Percentiles rank a stretch among this genome's conserved stretches.
phyloP scores from a whole-genome alignment of 139 green algal genomes.

The Chara braunii region DNA sequence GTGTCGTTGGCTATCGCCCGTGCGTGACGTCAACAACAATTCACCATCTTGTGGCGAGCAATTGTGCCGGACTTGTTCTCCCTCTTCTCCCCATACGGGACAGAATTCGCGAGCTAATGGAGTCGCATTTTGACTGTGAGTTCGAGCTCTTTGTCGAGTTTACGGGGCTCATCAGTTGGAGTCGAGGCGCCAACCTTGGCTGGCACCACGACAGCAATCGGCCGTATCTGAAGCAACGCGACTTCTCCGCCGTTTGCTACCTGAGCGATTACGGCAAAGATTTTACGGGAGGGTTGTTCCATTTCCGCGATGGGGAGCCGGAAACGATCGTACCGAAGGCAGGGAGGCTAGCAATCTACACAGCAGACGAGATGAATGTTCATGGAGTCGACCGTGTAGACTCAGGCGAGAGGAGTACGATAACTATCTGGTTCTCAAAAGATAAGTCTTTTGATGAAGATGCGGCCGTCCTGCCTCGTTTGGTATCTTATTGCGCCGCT shows the following conservation, averaged over 20 bases:
- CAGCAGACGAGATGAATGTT: conserved; percentile 15
- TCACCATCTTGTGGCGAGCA: conserved; percentile 26
- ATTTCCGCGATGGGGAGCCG: conserved; percentile 20
- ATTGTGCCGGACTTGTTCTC: conserved; percentile 18
- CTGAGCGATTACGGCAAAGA: conserved; percentile 23
- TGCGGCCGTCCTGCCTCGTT: neutral
- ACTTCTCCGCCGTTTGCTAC: conserved; percentile 36
- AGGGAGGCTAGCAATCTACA: conserved; percentile 21
- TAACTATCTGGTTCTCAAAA: conserved; percentile 18
- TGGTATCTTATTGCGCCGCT: neutral
- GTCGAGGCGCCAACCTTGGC: conserved; percentile 18
- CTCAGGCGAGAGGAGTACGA: conserved; percentile 11
- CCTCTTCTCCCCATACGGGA: conserved; percentile 34
- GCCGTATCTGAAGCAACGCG: conserved; percentile 32
- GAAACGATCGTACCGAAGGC: conserved; percentile 5
- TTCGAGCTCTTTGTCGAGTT: conserved; percentile 36
- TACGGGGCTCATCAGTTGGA: conserved; percentile 37
- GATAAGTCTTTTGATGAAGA: conserved; percentile 1
- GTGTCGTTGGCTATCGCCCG: conserved; percentile 29
- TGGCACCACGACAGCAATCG: conserved; percentile 40
- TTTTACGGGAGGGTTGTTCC: conserved; percentile 29
- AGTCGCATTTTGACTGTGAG: conserved; percentile 7
- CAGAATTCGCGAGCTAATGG: conserved; percentile 22
- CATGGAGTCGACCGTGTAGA: conserved; percentile 5
- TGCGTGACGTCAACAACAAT: conserved; percentile 23